phyloP scores from a whole-genome alignment of 371 early-diverging fungal genomes.

The Mucor ambiguus region DNA sequence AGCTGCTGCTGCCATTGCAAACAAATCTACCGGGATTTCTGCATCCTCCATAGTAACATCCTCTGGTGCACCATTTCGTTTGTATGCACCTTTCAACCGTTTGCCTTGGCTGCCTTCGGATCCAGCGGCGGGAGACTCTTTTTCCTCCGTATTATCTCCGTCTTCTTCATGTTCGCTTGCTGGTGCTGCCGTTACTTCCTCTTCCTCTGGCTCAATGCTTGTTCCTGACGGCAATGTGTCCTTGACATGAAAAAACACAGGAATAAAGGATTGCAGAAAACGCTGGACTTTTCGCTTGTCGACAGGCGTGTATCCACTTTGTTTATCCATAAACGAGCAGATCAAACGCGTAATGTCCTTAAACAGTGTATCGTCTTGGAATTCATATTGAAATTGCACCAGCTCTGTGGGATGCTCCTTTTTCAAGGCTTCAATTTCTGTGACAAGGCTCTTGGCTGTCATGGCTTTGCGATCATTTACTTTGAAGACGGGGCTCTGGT shows the following conservation, averaged over 20 bases:
- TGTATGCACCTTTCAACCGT: constrained; percentile 14
- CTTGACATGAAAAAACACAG: constrained; percentile 69
- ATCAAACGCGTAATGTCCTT: constrained; percentile 65
- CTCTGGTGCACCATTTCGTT: constrained; percentile 24
- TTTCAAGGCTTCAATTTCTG: constrained; percentile 74
- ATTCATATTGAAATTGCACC: constrained; percentile 68
- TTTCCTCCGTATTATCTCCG: constrained; percentile 26
- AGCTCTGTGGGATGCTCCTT: constrained; percentile 15
- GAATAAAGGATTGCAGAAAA: constrained; percentile 72
- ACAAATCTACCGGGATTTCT: constrained; percentile 5
- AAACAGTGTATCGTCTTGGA: constrained; percentile 63
- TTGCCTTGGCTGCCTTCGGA: constrained; percentile 17
- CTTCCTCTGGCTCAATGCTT: constrained; percentile 38
- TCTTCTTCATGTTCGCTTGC: constrained; percentile 17
- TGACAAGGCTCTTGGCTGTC: constrained; percentile 70
- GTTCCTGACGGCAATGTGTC: not conserved
- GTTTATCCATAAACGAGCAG: constrained; percentile 54
- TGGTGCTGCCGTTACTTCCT: not conserved
- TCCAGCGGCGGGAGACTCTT: constrained; percentile 20
- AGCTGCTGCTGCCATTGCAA: constrained; percentile 33
- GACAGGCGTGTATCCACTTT: constrained; percentile 50
- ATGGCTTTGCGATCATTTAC: constrained; percentile 81
- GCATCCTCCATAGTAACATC: not conserved
- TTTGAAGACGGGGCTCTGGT: constrained; percentile 91
- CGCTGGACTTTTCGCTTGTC: constrained; percentile 72